Evolutionary conservation across 495 filamentous ascomycete species (phyloP).

Genomic region (Neurospora terricola): DNA sequence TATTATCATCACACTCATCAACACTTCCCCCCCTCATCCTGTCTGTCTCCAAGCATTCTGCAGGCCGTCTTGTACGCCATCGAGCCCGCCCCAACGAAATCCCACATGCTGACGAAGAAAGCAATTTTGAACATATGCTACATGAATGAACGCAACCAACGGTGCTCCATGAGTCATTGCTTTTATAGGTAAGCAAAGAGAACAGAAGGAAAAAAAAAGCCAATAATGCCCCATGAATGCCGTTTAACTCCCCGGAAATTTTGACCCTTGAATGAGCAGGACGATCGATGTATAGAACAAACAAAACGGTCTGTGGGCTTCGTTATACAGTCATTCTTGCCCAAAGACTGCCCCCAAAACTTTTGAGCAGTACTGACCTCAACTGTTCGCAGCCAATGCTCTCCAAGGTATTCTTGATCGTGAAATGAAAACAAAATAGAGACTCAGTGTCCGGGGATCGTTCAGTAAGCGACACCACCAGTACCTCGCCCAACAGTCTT

Average conservation of each 20-base stretch:
- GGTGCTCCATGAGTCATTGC: background rate
- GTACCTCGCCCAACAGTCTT: slow-evolving; percentile 40
- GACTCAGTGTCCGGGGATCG: background rate
- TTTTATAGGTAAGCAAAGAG: background rate
- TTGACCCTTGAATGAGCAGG: background rate
- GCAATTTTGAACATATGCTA: background rate
- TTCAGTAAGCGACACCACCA: slow-evolving; percentile 25
- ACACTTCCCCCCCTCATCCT: background rate
- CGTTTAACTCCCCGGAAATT: background rate
- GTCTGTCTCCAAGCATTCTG: background rate
- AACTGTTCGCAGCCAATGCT: background rate
- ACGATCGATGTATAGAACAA: background rate
- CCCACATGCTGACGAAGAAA: background rate
- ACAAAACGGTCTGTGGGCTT: background rate
- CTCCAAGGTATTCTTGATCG: background rate
- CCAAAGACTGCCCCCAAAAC: background rate
- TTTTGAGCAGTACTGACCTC: background rate
- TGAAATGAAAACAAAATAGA: background rate
- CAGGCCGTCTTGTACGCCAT: background rate
- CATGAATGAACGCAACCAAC: background rate
- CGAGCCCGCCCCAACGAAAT: background rate
- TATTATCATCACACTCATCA: background rate
- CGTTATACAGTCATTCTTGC: background rate
- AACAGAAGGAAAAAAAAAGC: background rate
- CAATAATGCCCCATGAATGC: background rate